phyloP scores from a whole-genome alignment of 257 asterid species.

The Rauvolfia tetraphylla region DNA sequence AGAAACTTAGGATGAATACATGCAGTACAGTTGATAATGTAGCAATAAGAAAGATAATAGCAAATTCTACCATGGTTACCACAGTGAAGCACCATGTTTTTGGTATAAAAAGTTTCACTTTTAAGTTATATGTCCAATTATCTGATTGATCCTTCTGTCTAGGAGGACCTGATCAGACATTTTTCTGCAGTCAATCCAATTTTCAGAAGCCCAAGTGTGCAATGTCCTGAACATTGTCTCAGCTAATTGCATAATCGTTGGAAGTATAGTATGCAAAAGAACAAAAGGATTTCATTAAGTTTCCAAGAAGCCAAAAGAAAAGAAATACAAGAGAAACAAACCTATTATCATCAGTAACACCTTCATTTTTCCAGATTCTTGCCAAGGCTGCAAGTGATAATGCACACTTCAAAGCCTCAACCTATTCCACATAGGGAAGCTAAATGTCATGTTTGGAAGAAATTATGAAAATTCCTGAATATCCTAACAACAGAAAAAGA shows the following conservation, averaged over 20 bases:
- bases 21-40: not conserved
- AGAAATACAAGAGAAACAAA: conserved; percentile 18
- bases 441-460: conserved; percentile 23
- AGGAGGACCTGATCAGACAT: not conserved
- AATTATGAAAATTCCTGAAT: conserved; percentile 11
- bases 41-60: not conserved
- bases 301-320: not conserved
- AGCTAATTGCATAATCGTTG: not conserved
- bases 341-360: conserved; percentile 96
- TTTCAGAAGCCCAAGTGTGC: not conserved
- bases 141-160: not conserved
- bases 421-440: conserved; percentile 44
- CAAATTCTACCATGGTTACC: not conserved
- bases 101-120: not conserved
- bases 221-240: not conserved
- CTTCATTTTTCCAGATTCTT: conserved; percentile 83
- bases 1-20: not conserved
- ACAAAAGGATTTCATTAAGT: not conserved
- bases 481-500: not conserved
- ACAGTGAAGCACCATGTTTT: not conserved
- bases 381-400: conserved; percentile 82
- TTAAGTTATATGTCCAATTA: not conserved
- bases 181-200: not conserved
- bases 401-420: conserved; percentile 89
- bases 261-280: not conserved